Percentiles rank a stretch among this genome's conserved stretches.
Evolutionary conservation across 768 basidiomycete genomes (phyloP).

Genomic region (Agaricus subrufescens): DNA sequence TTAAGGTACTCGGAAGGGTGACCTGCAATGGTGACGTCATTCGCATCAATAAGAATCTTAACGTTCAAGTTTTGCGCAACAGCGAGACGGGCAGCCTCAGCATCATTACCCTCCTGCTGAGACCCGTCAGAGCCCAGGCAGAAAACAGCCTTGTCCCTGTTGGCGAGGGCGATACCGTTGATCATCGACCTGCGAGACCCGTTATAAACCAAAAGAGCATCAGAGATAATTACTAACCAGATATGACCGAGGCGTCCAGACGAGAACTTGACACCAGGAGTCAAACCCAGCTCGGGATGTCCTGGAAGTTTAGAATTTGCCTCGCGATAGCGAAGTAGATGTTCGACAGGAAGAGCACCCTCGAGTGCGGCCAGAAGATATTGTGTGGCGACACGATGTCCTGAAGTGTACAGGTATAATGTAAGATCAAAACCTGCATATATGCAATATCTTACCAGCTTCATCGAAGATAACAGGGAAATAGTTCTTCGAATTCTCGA

Average conservation of each 20-base stretch:
- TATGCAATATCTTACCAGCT: conserved; percentile 50
- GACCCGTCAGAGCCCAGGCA: conserved; percentile 87
- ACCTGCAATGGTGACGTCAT: conserved; percentile 90
- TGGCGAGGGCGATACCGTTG: conserved; percentile 80
- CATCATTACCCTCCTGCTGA: conserved; percentile 89
- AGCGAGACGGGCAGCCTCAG: conserved; percentile 83
- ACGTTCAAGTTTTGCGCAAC: conserved; percentile 81
- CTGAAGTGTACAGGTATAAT: conserved; percentile 28
- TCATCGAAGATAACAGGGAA: conserved; percentile 75
- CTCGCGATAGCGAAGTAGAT: conserved; percentile 80
- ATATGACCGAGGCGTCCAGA: conserved; percentile 91
- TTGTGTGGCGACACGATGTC: conserved; percentile 88
- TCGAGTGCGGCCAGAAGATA: conserved; percentile 80
- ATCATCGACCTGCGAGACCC: conserved; percentile 53
- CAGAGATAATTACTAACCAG: conserved; percentile 43
- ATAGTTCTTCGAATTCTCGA: conserved; percentile 60
- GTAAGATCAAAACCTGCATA: not conserved
- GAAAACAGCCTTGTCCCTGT: conserved; percentile 73
- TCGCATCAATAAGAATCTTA: conserved; percentile 86
- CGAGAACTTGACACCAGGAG: conserved; percentile 91
- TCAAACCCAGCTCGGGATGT: conserved; percentile 85
- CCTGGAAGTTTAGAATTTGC: conserved; percentile 86
- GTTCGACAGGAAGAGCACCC: conserved; percentile 64
- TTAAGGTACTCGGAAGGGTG: conserved; percentile 84
- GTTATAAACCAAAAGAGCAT: not conserved